phyloP scores from a whole-genome alignment of 768 basidiomycete species.

The Trametes meyenii region DNA sequence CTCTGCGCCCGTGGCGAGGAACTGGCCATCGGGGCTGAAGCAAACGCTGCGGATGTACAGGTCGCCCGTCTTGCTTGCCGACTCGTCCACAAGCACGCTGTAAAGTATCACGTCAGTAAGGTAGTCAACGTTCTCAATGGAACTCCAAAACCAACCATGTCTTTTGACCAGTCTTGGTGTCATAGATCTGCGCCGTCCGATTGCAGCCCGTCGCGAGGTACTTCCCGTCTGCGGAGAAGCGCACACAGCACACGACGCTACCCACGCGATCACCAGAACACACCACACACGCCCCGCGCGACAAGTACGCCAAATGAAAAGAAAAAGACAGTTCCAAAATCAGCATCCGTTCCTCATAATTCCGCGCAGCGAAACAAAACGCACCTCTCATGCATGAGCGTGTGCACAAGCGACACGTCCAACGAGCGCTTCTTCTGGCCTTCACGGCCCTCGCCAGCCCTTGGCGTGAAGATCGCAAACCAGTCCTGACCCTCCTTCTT shows the following conservation, averaged over 20 bases:
- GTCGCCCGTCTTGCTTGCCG: slow-evolving; percentile 74
- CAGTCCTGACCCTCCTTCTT: slow-evolving; percentile 84
- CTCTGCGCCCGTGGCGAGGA: slow-evolving; percentile 81
- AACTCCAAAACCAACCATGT: slow-evolving; percentile 61
- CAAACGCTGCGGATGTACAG: slow-evolving; percentile 89
- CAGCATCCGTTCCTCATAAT: neutral
- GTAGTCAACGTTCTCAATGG: neutral
- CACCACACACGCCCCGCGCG: too few species aligned
- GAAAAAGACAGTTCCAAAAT: neutral
- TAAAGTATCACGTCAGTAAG: neutral
- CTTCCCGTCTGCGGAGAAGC: slow-evolving; percentile 93
- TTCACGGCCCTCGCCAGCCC: slow-evolving; percentile 10
- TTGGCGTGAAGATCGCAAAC: slow-evolving; percentile 85
- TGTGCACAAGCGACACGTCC: slow-evolving; percentile 82
- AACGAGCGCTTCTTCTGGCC: slow-evolving; percentile 58
- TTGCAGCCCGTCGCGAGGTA: slow-evolving; percentile 96
- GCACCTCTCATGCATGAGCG: slow-evolving; percentile 89
- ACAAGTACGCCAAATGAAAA: too few species aligned
- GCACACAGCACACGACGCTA: slow-evolving; percentile 87
- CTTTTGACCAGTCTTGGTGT: slow-evolving; percentile 83
- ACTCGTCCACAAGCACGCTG: slow-evolving; percentile 79
- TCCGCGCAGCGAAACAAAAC: slow-evolving; percentile 16
- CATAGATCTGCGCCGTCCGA: slow-evolving; percentile 92
- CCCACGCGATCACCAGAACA: neutral
- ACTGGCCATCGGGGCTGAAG: slow-evolving; percentile 74